Base-by-base conservation (phyloP, 768 basidiomycete genomes). In the Trametes cingulata region DNA sequence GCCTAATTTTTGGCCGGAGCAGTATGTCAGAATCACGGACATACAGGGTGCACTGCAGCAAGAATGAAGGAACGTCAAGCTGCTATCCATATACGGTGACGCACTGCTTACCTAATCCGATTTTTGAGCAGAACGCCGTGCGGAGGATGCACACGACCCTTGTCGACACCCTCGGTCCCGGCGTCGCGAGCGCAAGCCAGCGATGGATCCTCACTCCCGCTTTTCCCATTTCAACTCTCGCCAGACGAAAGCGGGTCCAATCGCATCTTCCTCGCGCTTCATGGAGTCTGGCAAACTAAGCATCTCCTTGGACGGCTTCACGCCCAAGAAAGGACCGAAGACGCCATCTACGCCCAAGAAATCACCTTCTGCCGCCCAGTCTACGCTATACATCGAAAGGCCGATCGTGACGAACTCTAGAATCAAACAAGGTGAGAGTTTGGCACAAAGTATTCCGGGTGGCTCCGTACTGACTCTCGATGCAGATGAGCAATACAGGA, bases 341-440 rank as follows among this genome's bases (percentile, higher is more conserved):
- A 61, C 75, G 14, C 61, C 65, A 1, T 56, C 64, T 7, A 58
- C 63, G 10, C 48, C 56, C 33, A 62, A 49, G 42, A 66, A 61
- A 41, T 60, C 60, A 10, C 65, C 64, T 13, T 60, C 74, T 49
- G 43, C 70, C 61, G 56, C 68, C 36, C 54, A 69, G 39, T 65
- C 72, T 36, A 64, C 71, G 43, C 40, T 52, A 0, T 47, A 70
- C 47, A 60, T 65, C 2, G 67, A 73, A 15, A 76, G 91, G 20
- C 90, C 86, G 10, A 90, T 91, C 64, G 87, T 84, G 19, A 90
- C 90, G 14, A 93, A 92, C 69, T 86, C 90, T 0, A 79, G 91
- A 43, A 77, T 93, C 19, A 90, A 86, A 67, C 83, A 88, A 69
- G 70, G 70, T 71, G 42, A n/a, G 66, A 61, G 12, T 29, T 13